A percentile compares a stretch with the other conserved stretches of the same genome.
These are phyloP conservation scores for Nemania sp. DNA, from an alignment of 2,329 filamentous ascomycete species.

Conservation along the genomic window DNA sequence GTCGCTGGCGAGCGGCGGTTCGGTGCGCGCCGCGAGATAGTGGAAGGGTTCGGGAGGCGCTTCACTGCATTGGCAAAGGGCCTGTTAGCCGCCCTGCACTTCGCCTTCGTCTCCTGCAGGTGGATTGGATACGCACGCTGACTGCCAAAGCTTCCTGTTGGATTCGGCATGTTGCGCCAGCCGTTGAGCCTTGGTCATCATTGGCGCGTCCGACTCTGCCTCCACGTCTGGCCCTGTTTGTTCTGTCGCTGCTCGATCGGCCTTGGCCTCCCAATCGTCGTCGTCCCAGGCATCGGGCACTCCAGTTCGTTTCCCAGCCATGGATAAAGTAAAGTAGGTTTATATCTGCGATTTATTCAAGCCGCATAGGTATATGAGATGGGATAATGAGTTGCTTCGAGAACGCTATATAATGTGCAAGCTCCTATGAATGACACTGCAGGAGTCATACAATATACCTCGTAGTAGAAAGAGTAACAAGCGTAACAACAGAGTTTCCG, in stretches of 20 bases:
- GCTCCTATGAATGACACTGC: too few relatives aligned
- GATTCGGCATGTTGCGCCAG: slow-evolving; percentile 79
- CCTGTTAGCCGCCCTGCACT: too few relatives aligned
- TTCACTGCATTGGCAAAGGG: slow-evolving; percentile 58
- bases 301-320: slow-evolving; percentile 31
- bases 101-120: not conserved
- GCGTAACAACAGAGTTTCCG: too few relatives aligned
- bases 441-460: too few relatives aligned
- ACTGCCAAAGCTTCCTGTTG: slow-evolving; percentile 86
- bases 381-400: too few relatives aligned
- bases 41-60: slow-evolving; percentile 69
- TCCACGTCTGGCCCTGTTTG: slow-evolving; percentile 37
- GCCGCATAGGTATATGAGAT: not conserved
- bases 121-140: slow-evolving; percentile 64
- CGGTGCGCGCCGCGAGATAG: slow-evolving; percentile 61
- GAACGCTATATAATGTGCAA: too few relatives aligned
- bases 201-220: slow-evolving; percentile 43
- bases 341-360: not conserved
- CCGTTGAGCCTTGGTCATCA: slow-evolving; percentile 75
- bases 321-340: slow-evolving; percentile 6
- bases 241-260: slow-evolving; percentile 58
- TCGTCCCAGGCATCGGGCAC: slow-evolving; percentile 82
- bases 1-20: slow-evolving; percentile 63
- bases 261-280: slow-evolving; percentile 83
- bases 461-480: too few relatives aligned